Evolutionary conservation across 225 moss, liverwort and hornwort species (phyloP).

Genomic region (Rhytidiadelphus loreus): DNA sequence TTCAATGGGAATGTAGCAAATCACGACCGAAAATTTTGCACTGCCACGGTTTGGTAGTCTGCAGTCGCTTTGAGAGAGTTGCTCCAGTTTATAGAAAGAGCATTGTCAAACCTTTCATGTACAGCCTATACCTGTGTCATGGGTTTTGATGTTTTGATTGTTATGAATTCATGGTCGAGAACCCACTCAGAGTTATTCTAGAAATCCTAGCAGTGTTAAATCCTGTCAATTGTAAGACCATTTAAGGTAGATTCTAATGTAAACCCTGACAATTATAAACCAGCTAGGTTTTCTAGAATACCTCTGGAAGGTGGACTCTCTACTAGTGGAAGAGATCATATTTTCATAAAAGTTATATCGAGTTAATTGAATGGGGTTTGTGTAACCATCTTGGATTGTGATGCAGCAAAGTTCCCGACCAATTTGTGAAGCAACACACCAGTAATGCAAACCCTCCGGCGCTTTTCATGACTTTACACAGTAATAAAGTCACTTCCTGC

Average conservation of each 20-base stretch:
- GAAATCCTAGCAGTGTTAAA: not conserved
- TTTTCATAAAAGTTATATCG: too few relatives aligned
- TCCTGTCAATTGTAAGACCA: not conserved
- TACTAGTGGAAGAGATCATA: not conserved
- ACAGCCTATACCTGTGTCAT: not conserved
- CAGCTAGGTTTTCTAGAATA: not conserved
- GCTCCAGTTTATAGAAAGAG: not conserved
- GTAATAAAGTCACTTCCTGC: conserved; percentile 20
- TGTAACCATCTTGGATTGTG: not conserved
- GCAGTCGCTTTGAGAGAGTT: not conserved
- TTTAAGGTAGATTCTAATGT: not conserved
- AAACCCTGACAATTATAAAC: not conserved
- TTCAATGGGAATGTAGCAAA: not conserved
- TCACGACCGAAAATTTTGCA: not conserved
- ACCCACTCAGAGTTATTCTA: not conserved
- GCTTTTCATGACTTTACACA: conserved; percentile 64
- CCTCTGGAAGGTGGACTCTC: not conserved
- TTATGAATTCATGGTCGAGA: not conserved
- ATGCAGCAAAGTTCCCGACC: conserved; percentile 81
- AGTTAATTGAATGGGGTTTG: not conserved
- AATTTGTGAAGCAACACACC: conserved; percentile 72
- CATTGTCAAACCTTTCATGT: not conserved
- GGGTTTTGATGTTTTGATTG: not conserved
- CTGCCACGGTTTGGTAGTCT: not conserved
- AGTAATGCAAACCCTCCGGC: conserved; percentile 91